Evolutionary conservation across 345 rosid species (phyloP), one percentile per base, ranked within the genome.

Genomic region (Populus alba): DNA sequence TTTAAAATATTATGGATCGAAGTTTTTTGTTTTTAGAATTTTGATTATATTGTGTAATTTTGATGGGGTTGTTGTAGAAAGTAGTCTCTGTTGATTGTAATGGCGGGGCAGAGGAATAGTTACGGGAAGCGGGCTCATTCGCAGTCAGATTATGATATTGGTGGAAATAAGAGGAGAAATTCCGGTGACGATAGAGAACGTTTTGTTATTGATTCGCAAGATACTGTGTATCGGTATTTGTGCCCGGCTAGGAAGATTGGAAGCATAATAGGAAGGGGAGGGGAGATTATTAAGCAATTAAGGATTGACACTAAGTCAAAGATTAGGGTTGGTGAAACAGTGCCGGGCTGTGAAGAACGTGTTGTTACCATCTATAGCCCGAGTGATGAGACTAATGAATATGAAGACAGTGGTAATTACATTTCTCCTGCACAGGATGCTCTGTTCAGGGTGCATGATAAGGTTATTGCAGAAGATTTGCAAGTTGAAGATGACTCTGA

Each of bases 381-480:
- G 43, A 88, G 93, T 73, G 97, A 90, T 71, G 98, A 94, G 90
- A 92, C 97, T 11, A 92, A 92, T 87, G 79, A 82, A 38, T 81
- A 73, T 80, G 95, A 86, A 73, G 95, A 91, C 66, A 81, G 83
- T 43, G 94, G 78, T 20, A 81, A 81, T 78, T 83, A 75, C 70
- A 87, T 96, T 66, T 85, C 86, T 77, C 94, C 99, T 73, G 98
- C 98, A 61, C 97, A 96, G 75, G 98, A 94, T 86, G 99, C 99
- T 13, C 79, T 94, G 80, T 94, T 94, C 67, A 87, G 85, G 85
- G 92, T 94, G 70, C 99, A 94, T 81, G 94, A 92, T 77, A 92
- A 87, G 86, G 95, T 94, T 72, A 78, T 89, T 75, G 91, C 91
- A 0, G 97, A 91, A 23, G 94, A 92, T 59, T 83, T 86, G 76